phyloP scores from a whole-genome alignment of 208 protist species.

The Acanthamoeba triangularis region DNA sequence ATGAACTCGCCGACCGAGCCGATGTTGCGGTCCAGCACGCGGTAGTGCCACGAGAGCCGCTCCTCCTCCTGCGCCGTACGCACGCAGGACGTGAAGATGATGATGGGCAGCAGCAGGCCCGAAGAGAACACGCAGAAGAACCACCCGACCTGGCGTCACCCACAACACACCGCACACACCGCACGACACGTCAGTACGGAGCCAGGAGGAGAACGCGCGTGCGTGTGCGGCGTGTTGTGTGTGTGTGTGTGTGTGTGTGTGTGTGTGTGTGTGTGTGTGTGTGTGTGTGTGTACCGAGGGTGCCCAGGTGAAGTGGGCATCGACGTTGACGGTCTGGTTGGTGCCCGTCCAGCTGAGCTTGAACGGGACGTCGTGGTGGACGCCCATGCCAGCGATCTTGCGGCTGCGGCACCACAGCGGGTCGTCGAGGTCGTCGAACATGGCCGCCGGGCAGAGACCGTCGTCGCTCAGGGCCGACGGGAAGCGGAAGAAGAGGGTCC shows the following conservation, averaged over 20 bases:
- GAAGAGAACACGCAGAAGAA: conserved; percentile 6
- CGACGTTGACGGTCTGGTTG: not conserved
- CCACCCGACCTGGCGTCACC: not conserved
- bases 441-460: not conserved
- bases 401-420: not conserved
- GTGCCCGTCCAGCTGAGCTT: not conserved
- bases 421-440: not conserved
- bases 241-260: not conserved
- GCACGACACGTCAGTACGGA: not conserved
- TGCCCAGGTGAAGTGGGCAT: not conserved
- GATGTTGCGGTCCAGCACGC: not conserved
- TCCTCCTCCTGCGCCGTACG: not conserved
- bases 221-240: no score
- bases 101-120: not conserved
- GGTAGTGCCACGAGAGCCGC: not conserved
- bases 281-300: not conserved
- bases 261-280: not conserved
- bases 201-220: not conserved
- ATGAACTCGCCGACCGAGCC: not conserved
- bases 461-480: not conserved
- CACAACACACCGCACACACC: not conserved
- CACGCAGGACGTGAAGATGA: not conserved
- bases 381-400: not conserved
- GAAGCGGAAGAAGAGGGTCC: conserved; percentile 54
- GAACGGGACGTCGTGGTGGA: not conserved